phyloP scores from a whole-genome alignment of 202 grass and related monocot species.

The Digitaria exilis region DNA sequence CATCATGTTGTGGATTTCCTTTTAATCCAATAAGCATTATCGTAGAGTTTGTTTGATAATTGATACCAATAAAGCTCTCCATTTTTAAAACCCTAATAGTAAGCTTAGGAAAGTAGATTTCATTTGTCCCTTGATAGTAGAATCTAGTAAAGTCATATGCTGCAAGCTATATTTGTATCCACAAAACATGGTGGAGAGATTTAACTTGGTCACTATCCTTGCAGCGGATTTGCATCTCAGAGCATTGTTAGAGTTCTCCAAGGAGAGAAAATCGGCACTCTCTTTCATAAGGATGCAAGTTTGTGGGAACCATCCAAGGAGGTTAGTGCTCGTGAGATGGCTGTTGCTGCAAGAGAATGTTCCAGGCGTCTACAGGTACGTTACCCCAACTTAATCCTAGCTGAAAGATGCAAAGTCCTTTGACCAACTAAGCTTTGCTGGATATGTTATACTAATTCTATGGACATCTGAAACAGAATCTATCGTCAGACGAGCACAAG shows the following conservation, averaged over 20 bases:
- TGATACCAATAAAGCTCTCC: neutral
- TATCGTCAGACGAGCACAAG: slow-evolving; percentile 85
- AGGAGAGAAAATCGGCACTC: slow-evolving; percentile 92
- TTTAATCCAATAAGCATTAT: neutral
- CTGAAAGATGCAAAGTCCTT: slow-evolving; percentile 4
- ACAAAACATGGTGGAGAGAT: neutral
- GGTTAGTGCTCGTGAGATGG: slow-evolving; percentile 70
- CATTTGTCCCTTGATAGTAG: slow-evolving; percentile 14
- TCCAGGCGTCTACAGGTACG: slow-evolving; percentile 77
- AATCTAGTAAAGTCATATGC: slow-evolving; percentile 15
- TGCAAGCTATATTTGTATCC: slow-evolving; percentile 6
- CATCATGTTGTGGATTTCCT: neutral
- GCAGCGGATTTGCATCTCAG: slow-evolving; percentile 78
- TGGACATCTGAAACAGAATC: slow-evolving; percentile 51
- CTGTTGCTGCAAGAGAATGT: slow-evolving; percentile 79
- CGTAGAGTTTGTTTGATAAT: neutral
- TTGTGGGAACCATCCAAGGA: slow-evolving; percentile 65
- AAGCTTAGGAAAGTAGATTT: neutral
- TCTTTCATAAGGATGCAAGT: slow-evolving; percentile 82
- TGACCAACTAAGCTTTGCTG: neutral
- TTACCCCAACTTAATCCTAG: neutral
- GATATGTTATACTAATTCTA: neutral
- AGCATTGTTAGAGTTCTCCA: slow-evolving; percentile 86
- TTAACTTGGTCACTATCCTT: slow-evolving; percentile 45
- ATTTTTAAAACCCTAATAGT: neutral